Conservation (phyloP, 2,329 filamentous ascomycete genomes). For the Coniochaeta prunicola region DNA sequence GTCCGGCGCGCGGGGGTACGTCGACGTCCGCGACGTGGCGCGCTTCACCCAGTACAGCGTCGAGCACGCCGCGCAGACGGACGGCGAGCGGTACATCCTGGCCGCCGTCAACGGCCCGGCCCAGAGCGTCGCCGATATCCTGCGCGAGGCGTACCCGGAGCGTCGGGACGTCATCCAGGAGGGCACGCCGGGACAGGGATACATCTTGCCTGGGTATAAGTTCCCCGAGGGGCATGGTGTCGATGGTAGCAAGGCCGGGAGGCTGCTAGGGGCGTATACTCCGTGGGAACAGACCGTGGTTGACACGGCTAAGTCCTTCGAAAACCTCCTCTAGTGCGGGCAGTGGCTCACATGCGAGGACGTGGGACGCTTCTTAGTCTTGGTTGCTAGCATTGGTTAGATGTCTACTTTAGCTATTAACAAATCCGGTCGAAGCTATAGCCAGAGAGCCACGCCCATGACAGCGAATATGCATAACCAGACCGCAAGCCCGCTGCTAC, state of each 20-base stretch:
- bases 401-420: too few relatives aligned
- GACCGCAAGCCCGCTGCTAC: background rate
- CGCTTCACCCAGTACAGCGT: conserved; percentile 27
- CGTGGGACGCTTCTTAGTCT: too few relatives aligned
- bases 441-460: background rate
- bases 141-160: conserved; percentile 27
- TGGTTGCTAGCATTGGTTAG: too few relatives aligned
- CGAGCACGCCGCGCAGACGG: conserved; percentile 23
- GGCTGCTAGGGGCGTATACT: conserved; percentile 22
- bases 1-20: conserved; percentile 17
- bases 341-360: too few relatives aligned
- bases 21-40: conserved; percentile 39
- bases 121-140: conserved; percentile 33
- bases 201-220: conserved; percentile 16
- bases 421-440: background rate
- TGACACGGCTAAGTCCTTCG: conserved; percentile 42
- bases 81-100: conserved; percentile 34
- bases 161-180: conserved; percentile 23
- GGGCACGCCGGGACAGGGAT: conserved; percentile 31
- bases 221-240: conserved; percentile 9
- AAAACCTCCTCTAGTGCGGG: conserved; percentile 1
- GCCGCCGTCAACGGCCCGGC: conserved; percentile 20
- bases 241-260: conserved; percentile 19
- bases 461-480: conserved; percentile 25
- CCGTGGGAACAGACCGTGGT: conserved; percentile 21